Evolutionary conservation across 208 protist species (phyloP), one percentile per base, ranked within the genome.

Genomic region (Trypanosoma caninum): DNA sequence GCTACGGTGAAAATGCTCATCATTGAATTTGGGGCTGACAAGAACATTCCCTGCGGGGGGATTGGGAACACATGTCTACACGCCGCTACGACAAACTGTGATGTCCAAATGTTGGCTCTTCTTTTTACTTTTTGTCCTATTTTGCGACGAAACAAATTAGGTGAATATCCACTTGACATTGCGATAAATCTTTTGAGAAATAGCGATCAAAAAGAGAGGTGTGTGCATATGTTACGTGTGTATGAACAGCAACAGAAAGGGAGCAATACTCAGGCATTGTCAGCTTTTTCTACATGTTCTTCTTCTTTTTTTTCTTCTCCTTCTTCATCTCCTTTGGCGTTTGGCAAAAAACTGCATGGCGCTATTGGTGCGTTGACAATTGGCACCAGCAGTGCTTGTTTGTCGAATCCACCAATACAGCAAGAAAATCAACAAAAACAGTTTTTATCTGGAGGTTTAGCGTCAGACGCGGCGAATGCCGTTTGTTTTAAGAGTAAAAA

Each of bases 1-100:
- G 18, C 41, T 10, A 79, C 57, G 7, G 69, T 87, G 6, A 57
- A 55, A 10, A 79, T 92, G 76, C 56, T 92, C 25, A 75, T 78
- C 10, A 65, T 72, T 22, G 82, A 92, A 66, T 92, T 87, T 56
- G 55, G 60, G 18, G 85, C 85, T 0, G 82, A 92, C 40, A 40
- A 65, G 5, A 47, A 54, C 27, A 72, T 74, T 14, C 66, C 79
- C 4, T 82, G 82, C 51, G 80, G 78, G 2, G 82, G 72, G 7
- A 63, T 58, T n/a, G 27, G 38, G 42, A 73, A 80, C 59, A 89
- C 81, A 18, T 64, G 65, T 44, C 41, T 87, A 31, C 82, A 89
- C 66, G 47, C 73, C 14, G 74, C 77, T 13, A 80, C 73, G 4
- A 42, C 62, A 1, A 51, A 60, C 1, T 69, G 69, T 8, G 52